These are phyloP conservation scores for Agaricus subrufescens DNA, from an alignment of 768 basidiomycete genomes.

Conservation along the genomic window DNA sequence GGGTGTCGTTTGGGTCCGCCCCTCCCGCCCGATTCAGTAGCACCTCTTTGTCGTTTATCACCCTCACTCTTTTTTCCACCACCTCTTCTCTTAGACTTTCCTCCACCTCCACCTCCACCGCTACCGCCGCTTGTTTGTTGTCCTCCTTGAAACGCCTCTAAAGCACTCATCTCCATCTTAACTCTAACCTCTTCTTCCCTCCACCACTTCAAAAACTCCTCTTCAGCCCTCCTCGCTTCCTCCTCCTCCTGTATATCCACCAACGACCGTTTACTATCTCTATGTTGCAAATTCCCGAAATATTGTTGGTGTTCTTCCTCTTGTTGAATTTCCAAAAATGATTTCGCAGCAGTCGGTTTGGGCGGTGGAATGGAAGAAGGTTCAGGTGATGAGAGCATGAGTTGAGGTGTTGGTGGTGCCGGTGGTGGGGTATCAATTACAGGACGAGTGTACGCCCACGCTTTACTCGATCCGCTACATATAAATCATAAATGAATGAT, in stretches of 20 bases:
- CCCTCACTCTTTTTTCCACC: not conserved
- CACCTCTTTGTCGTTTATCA: not conserved
- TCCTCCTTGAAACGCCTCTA: constrained; percentile 12
- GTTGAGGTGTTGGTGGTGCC: not conserved
- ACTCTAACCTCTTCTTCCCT: constrained; percentile 73
- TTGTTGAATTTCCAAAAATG: constrained; percentile 85
- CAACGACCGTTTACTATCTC: constrained; percentile 52
- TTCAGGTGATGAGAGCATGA: not conserved
- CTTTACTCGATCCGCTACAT: constrained; percentile 37
- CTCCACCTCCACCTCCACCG: not conserved
- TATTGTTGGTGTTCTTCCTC: constrained; percentile 39
- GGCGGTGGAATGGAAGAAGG: not conserved
- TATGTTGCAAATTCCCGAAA: constrained; percentile 14
- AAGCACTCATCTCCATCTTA: constrained; percentile 36
- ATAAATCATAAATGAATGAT: not conserved
- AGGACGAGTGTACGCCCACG: constrained; percentile 57
- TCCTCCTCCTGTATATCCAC: constrained; percentile 88
- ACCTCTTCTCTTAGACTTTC: not conserved
- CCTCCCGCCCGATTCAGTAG: not conserved
- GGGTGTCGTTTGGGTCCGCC: not conserved
- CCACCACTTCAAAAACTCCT: constrained; percentile 90
- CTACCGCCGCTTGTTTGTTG: constrained; percentile 5
- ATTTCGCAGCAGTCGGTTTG: constrained; percentile 27
- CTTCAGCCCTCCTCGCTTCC: constrained; percentile 57
- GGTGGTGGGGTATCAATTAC: constrained; percentile 33